These are phyloP conservation scores for Beauveria brongniartii DNA, from an alignment of 2,329 filamentous ascomycete species.

Conservation along the genomic window DNA sequence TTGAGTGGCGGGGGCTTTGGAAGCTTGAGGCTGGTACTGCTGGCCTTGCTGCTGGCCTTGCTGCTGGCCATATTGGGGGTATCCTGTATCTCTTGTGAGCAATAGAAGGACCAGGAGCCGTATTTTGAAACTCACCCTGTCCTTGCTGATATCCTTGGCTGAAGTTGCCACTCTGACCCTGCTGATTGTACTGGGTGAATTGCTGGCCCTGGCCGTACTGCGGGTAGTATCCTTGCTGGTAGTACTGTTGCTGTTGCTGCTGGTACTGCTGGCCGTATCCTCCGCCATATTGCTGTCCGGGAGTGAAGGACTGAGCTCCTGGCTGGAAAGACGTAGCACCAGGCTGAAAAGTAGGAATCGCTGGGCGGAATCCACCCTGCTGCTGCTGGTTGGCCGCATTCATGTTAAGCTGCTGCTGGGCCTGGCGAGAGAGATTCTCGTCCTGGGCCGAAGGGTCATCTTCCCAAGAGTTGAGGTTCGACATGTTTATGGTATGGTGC, in stretches of 20 bases:
- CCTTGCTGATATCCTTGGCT: slow-evolving; percentile 44
- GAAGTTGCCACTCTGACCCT: slow-evolving; percentile 42
- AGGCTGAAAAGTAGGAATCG: slow-evolving; percentile 64
- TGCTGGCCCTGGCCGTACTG: slow-evolving; percentile 41
- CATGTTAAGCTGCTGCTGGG: slow-evolving; percentile 67
- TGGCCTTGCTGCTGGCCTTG: slow-evolving; percentile 32
- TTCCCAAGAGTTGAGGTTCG: slow-evolving; percentile 92
- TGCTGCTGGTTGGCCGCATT: slow-evolving; percentile 44
- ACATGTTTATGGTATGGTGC: slow-evolving; percentile 48
- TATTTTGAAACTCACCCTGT: slow-evolving; percentile 33
- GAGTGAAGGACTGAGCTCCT: slow-evolving; percentile 27
- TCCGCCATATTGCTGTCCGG: slow-evolving; percentile 52
- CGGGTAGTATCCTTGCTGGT: slow-evolving; percentile 48
- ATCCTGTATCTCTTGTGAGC: slow-evolving; percentile 31
- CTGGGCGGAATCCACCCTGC: slow-evolving; percentile 46
- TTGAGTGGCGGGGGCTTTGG: slow-evolving; percentile 32
- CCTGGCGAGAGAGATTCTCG: slow-evolving; percentile 68
- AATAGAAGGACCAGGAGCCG: not conserved
- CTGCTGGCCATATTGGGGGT: slow-evolving; percentile 44
- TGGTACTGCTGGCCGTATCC: slow-evolving; percentile 49
- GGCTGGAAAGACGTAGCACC: slow-evolving; percentile 64
- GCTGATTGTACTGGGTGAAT: slow-evolving; percentile 39
- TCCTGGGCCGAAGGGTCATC: slow-evolving; percentile 74
- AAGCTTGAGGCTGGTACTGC: slow-evolving; percentile 36
- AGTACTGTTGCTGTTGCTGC: slow-evolving; percentile 45